Conservation (phyloP, 2,329 filamentous ascomycete species). For the Penicillium sp. region DNA sequence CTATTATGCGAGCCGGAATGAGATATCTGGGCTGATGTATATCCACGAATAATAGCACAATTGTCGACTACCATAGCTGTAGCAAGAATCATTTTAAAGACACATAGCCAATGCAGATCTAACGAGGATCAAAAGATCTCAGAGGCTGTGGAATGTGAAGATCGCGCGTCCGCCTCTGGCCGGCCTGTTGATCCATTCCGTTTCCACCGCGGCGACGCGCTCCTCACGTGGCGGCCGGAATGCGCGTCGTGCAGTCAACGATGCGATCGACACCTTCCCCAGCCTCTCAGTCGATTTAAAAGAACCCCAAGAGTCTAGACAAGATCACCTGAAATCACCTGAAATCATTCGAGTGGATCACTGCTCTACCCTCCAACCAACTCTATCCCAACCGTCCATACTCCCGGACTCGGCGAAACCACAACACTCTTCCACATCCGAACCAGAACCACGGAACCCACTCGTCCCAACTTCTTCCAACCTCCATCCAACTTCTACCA, state of each 20-base stretch:
- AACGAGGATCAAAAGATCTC: no score
- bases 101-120: no score
- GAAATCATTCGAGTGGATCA: slow-evolving; percentile 9
- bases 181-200: slow-evolving; percentile 2
- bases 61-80: no score
- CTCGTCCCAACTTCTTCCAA: slow-evolving; percentile 3
- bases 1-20: no score
- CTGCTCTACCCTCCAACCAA: not conserved
- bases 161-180: not conserved
- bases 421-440: slow-evolving; percentile 25
- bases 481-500: slow-evolving; percentile 20
- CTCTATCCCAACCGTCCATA: not conserved
- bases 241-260: slow-evolving; percentile 15
- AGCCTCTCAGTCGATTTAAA: slow-evolving; percentile 16
- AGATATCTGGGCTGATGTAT: no score
- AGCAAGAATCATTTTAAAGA: no score
- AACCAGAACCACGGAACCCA: slow-evolving; percentile 24
- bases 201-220: slow-evolving; percentile 6
- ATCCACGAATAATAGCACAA: no score
- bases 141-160: not conserved
- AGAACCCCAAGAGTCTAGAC: slow-evolving; percentile 1
- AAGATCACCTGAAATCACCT: not conserved
- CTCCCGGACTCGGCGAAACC: slow-evolving; percentile 15
- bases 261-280: slow-evolving; percentile 15
- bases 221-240: slow-evolving; percentile 19